These are phyloP conservation scores for Metschnikowia orientalis DNA, from an alignment of 805 yeast species.

Conservation along the genomic window DNA sequence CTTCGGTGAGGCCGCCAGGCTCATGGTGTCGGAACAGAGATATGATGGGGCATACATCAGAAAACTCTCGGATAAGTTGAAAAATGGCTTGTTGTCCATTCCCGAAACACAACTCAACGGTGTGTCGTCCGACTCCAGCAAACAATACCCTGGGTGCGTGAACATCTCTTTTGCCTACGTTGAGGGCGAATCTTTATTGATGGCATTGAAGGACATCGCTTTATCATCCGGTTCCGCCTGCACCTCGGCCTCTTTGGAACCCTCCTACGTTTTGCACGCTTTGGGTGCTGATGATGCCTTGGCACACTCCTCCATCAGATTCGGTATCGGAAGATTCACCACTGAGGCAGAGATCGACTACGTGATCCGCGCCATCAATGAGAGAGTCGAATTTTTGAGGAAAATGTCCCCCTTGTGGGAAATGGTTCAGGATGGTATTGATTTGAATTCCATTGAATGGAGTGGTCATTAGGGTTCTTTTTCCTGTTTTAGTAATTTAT, in stretches of 20 bases:
- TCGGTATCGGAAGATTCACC: conserved; percentile 95
- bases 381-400: conserved; percentile 86
- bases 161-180: conserved; percentile 95
- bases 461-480: conserved; percentile 93
- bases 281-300: conserved; percentile 96
- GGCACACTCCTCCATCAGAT: conserved; percentile 97
- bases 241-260: conserved; percentile 97
- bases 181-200: conserved; percentile 94
- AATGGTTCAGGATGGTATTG: conserved; percentile 98
- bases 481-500: too few species aligned
- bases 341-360: conserved; percentile 95
- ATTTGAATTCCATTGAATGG: conserved; percentile 92
- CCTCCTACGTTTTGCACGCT: conserved; percentile 94
- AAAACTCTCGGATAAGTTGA: conserved; percentile 67
- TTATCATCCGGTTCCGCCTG: conserved; percentile 96
- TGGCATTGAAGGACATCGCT: conserved; percentile 98
- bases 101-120: conserved; percentile 93
- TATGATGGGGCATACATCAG: conserved; percentile 70
- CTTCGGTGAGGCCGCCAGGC: conserved; percentile 94
- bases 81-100: conserved; percentile 66
- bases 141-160: conserved; percentile 84
- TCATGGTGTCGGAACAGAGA: conserved; percentile 68
- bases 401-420: conserved; percentile 97
- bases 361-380: conserved; percentile 81
- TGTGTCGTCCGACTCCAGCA: conserved; percentile 47